These are phyloP conservation scores for Heracleum sosnowskyi DNA, from an alignment of 129 eudicot species.

Conservation along the genomic window DNA sequence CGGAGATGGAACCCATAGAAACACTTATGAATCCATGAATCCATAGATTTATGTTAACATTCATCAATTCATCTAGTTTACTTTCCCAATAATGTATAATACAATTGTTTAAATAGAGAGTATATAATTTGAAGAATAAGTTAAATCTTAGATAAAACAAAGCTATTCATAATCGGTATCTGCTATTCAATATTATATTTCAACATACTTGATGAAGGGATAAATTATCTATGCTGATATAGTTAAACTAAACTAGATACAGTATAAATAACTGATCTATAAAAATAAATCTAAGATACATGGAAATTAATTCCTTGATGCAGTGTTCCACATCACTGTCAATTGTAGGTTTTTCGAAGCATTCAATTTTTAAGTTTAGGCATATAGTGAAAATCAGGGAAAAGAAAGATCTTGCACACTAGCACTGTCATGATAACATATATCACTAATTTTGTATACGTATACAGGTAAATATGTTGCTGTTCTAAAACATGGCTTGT, in stretches of 20 bases:
- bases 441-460: no score
- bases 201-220: not conserved
- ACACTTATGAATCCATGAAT: not conserved
- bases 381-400: not conserved
- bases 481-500: not conserved
- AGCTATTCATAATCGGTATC: not conserved
- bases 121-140: not conserved
- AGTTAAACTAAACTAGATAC: no score
- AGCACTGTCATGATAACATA: no score
- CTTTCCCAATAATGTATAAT: not conserved
- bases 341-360: no score
- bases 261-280: not conserved
- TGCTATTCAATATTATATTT: no score
- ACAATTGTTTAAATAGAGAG: not conserved
- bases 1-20: not conserved
- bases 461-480: not conserved
- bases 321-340: not conserved
- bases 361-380: no score
- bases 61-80: no score
- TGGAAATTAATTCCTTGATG: no score
- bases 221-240: not conserved
- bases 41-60: not conserved
- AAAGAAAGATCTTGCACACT: not conserved
- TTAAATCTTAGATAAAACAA: not conserved
- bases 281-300: not conserved